Conservation (phyloP, 345 rosid genomes). For the Camelina laxa region DNA sequence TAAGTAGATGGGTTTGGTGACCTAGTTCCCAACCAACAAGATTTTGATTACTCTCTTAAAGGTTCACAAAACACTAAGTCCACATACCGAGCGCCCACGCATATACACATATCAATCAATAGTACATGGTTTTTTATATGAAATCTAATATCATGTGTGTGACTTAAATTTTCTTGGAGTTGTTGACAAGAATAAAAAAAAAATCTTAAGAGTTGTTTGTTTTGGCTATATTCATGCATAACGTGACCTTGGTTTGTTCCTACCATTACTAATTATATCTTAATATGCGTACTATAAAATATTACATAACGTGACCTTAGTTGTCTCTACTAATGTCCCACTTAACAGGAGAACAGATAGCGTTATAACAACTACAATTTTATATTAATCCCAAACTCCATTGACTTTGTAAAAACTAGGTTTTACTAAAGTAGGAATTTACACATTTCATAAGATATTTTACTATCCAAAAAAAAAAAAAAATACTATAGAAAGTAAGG, state of each 20-base stretch:
- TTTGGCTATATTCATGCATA: slow-evolving; percentile 28
- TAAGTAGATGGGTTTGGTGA: slow-evolving; percentile 45
- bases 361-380: slow-evolving; percentile 3
- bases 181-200: slow-evolving; percentile 21
- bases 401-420: neutral
- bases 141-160: slow-evolving; percentile 43
- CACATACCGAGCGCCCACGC: neutral
- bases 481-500: slow-evolving; percentile 1
- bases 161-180: slow-evolving; percentile 39
- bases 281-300: neutral
- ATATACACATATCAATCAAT: neutral
- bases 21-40: slow-evolving; percentile 44
- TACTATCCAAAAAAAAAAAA: slow-evolving; percentile 7
- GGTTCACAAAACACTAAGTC: slow-evolving; percentile 8
- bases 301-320: too few species aligned
- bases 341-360: neutral
- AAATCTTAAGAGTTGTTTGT: slow-evolving; percentile 20
- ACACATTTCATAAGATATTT: slow-evolving; percentile 6
- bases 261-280: neutral
- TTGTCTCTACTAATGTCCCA: neutral
- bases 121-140: slow-evolving; percentile 13
- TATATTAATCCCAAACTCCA: slow-evolving; percentile 9
- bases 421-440: slow-evolving; percentile 1
- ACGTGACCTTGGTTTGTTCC: slow-evolving; percentile 14
- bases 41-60: slow-evolving; percentile 38